These are phyloP conservation scores for Choiromyces venosus DNA, from an alignment of 495 filamentous ascomycete genomes.

Conservation along the genomic window DNA sequence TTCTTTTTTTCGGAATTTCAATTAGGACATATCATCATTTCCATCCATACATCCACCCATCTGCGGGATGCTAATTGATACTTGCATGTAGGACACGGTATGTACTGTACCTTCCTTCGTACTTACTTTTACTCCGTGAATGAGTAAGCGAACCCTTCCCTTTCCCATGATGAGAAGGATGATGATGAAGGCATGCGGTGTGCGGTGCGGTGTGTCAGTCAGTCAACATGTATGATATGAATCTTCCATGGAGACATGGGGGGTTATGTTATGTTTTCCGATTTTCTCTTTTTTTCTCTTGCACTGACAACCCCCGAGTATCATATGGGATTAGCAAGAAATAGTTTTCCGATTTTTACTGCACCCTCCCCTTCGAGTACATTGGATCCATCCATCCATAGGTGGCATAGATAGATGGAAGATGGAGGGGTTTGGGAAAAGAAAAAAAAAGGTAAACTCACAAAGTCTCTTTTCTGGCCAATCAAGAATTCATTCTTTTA, in stretches of 20 bases:
- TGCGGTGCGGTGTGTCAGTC: not conserved
- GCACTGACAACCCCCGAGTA: not conserved
- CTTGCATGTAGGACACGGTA: not conserved
- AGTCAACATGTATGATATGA: not conserved
- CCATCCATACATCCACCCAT: not conserved
- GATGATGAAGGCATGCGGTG: not conserved
- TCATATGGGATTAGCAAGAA: too few species aligned
- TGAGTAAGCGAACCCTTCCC: not conserved
- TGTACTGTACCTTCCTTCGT: constrained; percentile 1
- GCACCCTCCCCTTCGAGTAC: too few species aligned
- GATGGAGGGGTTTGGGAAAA: not conserved
- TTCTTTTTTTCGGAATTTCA: not conserved
- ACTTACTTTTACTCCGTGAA: too few species aligned
- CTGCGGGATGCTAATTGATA: not conserved
- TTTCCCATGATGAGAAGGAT: not conserved
- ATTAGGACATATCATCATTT: not conserved
- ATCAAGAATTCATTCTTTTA: not conserved
- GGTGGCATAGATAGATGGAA: not conserved
- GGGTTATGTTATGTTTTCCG: not conserved
- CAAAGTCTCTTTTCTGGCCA: not conserved
- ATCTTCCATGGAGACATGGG: not conserved
- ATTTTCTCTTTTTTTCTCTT: too few species aligned
- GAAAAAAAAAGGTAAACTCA: not conserved
- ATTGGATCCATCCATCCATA: too few species aligned
- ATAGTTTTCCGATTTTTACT: too few species aligned